Conservation (phyloP, 2,329 filamentous ascomycete species). For the Fusarium austroafricanum region DNA sequence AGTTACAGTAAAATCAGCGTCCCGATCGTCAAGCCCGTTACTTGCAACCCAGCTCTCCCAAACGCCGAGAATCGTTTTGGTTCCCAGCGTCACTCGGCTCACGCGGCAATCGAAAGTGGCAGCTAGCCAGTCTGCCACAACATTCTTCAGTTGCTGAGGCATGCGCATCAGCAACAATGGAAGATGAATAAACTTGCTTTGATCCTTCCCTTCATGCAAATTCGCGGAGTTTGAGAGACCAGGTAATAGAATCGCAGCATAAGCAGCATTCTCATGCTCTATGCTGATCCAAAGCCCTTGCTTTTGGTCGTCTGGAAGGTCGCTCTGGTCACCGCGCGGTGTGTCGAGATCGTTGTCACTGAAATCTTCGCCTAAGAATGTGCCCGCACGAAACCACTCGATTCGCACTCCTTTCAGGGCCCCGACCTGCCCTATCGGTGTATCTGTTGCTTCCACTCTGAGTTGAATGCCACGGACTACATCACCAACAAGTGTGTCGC, state of each 20-base stretch:
- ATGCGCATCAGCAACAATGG: slow-evolving; percentile 67
- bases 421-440: slow-evolving; percentile 53
- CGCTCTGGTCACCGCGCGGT: slow-evolving; percentile 25
- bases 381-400: slow-evolving; percentile 56
- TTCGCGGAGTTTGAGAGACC: slow-evolving; percentile 34
- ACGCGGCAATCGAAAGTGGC: slow-evolving; percentile 68
- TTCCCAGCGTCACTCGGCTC: slow-evolving; percentile 61
- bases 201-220: neutral
- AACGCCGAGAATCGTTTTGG: slow-evolving; percentile 59
- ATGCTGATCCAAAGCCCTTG: slow-evolving; percentile 60
- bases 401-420: slow-evolving; percentile 61
- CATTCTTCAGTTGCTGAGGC: slow-evolving; percentile 62
- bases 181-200: slow-evolving; percentile 57
- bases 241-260: slow-evolving; percentile 64
- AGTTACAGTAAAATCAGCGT: slow-evolving; percentile 61
- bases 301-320: slow-evolving; percentile 42
- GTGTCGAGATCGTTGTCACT: slow-evolving; percentile 25
- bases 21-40: slow-evolving; percentile 51
- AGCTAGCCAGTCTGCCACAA: slow-evolving; percentile 64
- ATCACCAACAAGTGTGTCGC: slow-evolving; percentile 68
- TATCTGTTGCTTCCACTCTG: slow-evolving; percentile 58
- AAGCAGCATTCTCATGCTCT: slow-evolving; percentile 64
- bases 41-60: slow-evolving; percentile 65
- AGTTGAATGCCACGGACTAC: slow-evolving; percentile 71
- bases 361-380: slow-evolving; percentile 49